Base-by-base conservation (phyloP, 306 rosid species). In the Pterocarpus santalinus region DNA sequence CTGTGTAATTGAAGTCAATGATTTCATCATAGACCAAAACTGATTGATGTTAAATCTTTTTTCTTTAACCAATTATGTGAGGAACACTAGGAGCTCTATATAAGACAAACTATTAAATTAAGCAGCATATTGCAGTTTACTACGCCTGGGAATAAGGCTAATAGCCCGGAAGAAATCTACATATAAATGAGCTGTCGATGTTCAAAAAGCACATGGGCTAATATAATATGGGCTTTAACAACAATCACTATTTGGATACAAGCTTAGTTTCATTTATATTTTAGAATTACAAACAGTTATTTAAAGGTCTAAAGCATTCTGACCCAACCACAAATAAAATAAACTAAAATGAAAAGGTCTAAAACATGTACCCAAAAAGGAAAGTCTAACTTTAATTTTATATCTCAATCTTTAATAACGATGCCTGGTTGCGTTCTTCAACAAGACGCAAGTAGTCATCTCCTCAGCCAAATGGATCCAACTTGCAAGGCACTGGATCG, bases 1-100 rank as follows among this genome's bases (percentile, higher is more conserved):
- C 9, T 70, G 64, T 53, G 63, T 58, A 28, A 47, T 52, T 43
- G 75, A 77, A 82, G 73, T 43, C 75, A 71, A 82, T 16, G 82
- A 49, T 63, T 70, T 77, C 36, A 62, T 62, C 60, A 16, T 76
- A 70, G 63, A 69, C 39, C 73, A 69, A 52, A 66, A 55, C n/a
- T 11, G 1, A 7, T 4, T 22, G 17, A 14, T 13, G 66, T 52
- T 53, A 53, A 41, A 9, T 44, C 13, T 1, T 32, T 44, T 52
- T 28, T 44, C 61, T 8, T 55, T 32, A 41, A 66, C 56, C 58
- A 67, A 68, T 70, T 22, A 39, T 67, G 67, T 38, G 53, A 11
- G 35, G 36, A 63, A 55, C 5, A 58, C 65, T 34, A 65, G 39
- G 74, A 64, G 43, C 38, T 38, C 1, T 64, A 17, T 30, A 53